phyloP scores from a whole-genome alignment of 805 yeast genomes.

The Kluyveromyces siamensis region DNA sequence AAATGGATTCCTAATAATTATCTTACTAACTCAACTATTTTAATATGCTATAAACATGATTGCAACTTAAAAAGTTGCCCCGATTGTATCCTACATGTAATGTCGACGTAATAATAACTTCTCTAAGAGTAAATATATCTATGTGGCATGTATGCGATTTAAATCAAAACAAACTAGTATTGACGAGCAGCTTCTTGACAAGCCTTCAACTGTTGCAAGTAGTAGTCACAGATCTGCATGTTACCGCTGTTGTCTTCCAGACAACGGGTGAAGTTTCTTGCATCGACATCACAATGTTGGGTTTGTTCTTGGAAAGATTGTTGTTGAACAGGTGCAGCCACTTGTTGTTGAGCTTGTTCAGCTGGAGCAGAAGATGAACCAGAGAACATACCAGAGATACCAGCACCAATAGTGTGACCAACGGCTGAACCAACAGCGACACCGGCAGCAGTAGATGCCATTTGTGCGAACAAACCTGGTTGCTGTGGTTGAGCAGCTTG shows the following conservation, averaged over 20 bases:
- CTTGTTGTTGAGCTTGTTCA: slow-evolving; percentile 37
- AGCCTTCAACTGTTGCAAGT: slow-evolving; percentile 93
- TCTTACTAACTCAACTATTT: not conserved
- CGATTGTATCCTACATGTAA: not conserved
- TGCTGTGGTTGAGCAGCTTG: slow-evolving; percentile 45
- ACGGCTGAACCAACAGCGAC: slow-evolving; percentile 97
- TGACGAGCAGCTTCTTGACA: slow-evolving; percentile 90
- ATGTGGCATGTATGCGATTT: not conserved
- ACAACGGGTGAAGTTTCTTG: slow-evolving; percentile 92
- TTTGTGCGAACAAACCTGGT: slow-evolving; percentile 91
- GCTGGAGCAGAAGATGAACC: slow-evolving; percentile 53
- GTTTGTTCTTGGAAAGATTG: slow-evolving; percentile 34
- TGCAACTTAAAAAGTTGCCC: not conserved
- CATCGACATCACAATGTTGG: slow-evolving; percentile 79
- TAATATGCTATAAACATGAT: not conserved
- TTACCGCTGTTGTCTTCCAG: slow-evolving; percentile 89
- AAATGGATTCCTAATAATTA: not conserved
- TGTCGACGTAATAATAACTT: not conserved
- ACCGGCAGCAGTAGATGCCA: slow-evolving; percentile 99
- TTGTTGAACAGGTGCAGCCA: slow-evolving; percentile 27
- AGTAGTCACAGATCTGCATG: slow-evolving; percentile 94
- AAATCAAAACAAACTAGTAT: slow-evolving; percentile 37
- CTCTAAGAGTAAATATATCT: not conserved
- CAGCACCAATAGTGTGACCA: slow-evolving; percentile 96
- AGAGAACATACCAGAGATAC: slow-evolving; percentile 81